These are phyloP conservation scores for Aspergillus pseudoglaucus DNA, from an alignment of 2,329 filamentous ascomycete genomes.

Conservation along the genomic window DNA sequence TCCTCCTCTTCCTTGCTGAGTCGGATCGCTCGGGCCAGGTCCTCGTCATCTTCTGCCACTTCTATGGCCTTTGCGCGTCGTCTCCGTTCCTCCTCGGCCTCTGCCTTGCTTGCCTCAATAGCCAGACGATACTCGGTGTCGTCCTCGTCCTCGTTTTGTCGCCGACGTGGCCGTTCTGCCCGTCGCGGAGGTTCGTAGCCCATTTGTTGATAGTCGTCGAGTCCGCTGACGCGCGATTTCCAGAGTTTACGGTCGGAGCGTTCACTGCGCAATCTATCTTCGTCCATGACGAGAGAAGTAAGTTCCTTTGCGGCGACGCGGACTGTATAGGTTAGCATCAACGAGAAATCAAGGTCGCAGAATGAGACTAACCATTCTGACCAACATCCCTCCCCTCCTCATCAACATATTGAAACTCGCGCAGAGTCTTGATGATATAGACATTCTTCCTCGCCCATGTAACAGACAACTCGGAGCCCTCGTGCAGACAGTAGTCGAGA, in stretches of 20 bases:
- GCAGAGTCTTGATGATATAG: slow-evolving; percentile 96
- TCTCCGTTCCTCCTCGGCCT: slow-evolving; percentile 85
- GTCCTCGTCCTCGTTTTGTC: slow-evolving; percentile 63
- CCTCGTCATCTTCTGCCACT: slow-evolving; percentile 71
- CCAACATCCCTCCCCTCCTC: slow-evolving; percentile 94
- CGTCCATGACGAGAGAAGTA: slow-evolving; percentile 83
- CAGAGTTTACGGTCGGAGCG: slow-evolving; percentile 86
- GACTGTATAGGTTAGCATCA: slow-evolving; percentile 48
- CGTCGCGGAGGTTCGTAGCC: slow-evolving; percentile 34
- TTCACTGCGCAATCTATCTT: slow-evolving; percentile 84
- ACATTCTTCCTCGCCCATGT: slow-evolving; percentile 98
- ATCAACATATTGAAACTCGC: slow-evolving; percentile 94
- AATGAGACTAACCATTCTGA: slow-evolving; percentile 69
- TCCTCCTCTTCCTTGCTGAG: slow-evolving; percentile 90
- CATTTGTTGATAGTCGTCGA: slow-evolving; percentile 62
- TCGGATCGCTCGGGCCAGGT: slow-evolving; percentile 89
- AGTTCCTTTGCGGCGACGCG: slow-evolving; percentile 94
- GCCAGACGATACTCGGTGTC: slow-evolving; percentile 87
- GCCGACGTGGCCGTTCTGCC: slow-evolving; percentile 41
- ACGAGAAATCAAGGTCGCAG: slow-evolving; percentile 2
- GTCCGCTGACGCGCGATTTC: slow-evolving; percentile 92
- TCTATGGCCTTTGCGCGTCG: slow-evolving; percentile 55
- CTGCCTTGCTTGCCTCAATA: slow-evolving; percentile 88
- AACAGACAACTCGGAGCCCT: slow-evolving; percentile 91
- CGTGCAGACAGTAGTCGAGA: slow-evolving; percentile 93